Evolutionary conservation across 768 basidiomycete genomes (phyloP).

Genomic region (Sporobolomyces pararoseus): DNA sequence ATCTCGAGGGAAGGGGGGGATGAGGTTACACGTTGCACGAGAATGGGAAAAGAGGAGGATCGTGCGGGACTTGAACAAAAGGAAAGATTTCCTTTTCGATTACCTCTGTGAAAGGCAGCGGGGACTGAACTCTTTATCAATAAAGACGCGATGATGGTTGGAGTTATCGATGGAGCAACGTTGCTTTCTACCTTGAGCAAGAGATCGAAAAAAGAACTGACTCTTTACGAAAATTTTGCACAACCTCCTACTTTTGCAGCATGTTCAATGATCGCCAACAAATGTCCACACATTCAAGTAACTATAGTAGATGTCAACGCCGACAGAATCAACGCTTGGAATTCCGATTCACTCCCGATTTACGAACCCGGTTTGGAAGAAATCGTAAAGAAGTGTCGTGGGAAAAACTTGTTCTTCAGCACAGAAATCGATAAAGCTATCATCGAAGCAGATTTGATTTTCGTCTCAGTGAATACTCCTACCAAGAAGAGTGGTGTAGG

Average conservation of each 20-base stretch:
- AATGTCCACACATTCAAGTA: conserved; percentile 66
- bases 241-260: conserved; percentile 33
- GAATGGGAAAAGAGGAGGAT: not conserved
- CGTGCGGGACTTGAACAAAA: conserved; percentile 1
- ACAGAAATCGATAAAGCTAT: conserved; percentile 83
- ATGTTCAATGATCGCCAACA: conserved; percentile 47
- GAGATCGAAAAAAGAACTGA: too few relatives aligned
- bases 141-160: too few relatives aligned
- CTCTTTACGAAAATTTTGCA: too few relatives aligned
- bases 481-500: conserved; percentile 98
- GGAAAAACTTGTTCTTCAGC: conserved; percentile 94
- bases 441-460: conserved; percentile 91
- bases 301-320: conserved; percentile 98
- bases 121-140: too few relatives aligned
- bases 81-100: too few relatives aligned
- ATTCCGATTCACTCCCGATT: conserved; percentile 74
- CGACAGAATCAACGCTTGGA: conserved; percentile 93
- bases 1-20: too few relatives aligned
- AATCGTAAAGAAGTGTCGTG: conserved; percentile 80
- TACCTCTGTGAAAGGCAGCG: too few relatives aligned
- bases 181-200: too few relatives aligned
- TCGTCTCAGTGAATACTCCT: conserved; percentile 97
- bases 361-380: conserved; percentile 95
- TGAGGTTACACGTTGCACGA: not conserved
- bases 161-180: too few relatives aligned